Conservation (phyloP, 2,329 filamentous ascomycete genomes). For the Cercospora brassicicola region DNA sequence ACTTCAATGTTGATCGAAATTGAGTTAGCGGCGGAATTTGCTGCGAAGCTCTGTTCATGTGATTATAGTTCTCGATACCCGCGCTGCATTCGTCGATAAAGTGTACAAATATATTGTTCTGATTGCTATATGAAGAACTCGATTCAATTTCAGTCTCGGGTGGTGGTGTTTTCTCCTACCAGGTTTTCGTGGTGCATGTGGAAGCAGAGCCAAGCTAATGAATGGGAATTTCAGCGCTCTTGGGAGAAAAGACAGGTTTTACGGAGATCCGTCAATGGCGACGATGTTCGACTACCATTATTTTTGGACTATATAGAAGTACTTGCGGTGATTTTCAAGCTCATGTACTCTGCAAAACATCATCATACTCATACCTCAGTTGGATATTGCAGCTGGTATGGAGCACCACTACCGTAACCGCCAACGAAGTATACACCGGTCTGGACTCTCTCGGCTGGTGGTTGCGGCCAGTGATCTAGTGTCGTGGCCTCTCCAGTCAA, state of each 20-base stretch:
- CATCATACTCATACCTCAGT: background rate
- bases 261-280: background rate
- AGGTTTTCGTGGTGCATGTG: background rate
- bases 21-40: background rate
- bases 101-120: background rate
- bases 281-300: background rate
- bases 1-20: background rate
- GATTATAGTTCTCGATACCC: background rate
- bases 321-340: background rate
- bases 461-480: slow-evolving; percentile 45
- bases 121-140: background rate
- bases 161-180: background rate
- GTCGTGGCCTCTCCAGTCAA: slow-evolving; percentile 48
- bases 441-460: slow-evolving; percentile 28
- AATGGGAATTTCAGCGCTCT: background rate
- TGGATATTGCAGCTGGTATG: slow-evolving; percentile 18
- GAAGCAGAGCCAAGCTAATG: background rate
- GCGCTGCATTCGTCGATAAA: background rate
- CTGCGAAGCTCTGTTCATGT: background rate
- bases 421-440: slow-evolving; percentile 36
- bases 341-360: background rate
- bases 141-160: background rate
- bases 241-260: background rate
- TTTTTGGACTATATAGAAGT: background rate
- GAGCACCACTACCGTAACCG: slow-evolving; percentile 29